Evolutionary conservation across 2,329 filamentous ascomycete genomes (phyloP).

Genomic region (Paramyrothecium roridum): DNA sequence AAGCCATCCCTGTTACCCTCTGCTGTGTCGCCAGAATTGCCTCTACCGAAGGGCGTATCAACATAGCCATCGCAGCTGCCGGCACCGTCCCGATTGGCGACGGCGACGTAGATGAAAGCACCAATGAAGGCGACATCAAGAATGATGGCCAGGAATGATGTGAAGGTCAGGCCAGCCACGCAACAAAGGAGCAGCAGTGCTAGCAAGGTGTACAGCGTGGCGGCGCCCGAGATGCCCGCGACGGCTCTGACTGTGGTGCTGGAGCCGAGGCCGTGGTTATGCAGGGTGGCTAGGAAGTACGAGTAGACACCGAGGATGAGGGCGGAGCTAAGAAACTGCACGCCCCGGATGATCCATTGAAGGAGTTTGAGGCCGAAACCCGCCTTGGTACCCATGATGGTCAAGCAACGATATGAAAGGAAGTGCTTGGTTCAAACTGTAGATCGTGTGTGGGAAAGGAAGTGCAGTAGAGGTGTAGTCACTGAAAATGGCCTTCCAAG

Average conservation of each 20-base stretch:
- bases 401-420: neutral
- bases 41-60: constrained; percentile 66
- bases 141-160: constrained; percentile 69
- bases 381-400: constrained; percentile 22
- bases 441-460: neutral
- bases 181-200: constrained; percentile 76
- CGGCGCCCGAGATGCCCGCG: constrained; percentile 73
- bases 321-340: constrained; percentile 70
- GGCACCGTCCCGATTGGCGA: constrained; percentile 68
- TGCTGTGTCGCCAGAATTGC: constrained; percentile 48
- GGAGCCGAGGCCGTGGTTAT: constrained; percentile 62
- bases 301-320: constrained; percentile 77
- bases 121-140: constrained; percentile 75
- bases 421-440: neutral
- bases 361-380: constrained; percentile 60
- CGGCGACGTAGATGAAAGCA: constrained; percentile 78
- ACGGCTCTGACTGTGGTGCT: constrained; percentile 67
- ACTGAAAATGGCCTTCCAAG: neutral
- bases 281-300: constrained; percentile 77
- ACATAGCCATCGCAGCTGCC: constrained; percentile 59
- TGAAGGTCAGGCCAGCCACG: constrained; percentile 70
- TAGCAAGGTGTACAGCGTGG: constrained; percentile 69
- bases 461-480: neutral
- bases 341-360: constrained; percentile 68
- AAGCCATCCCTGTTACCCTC: constrained; percentile 43